Evolutionary conservation across 2,329 filamentous ascomycete genomes (phyloP), one percentile per base, ranked within the genome.

Genomic region (Diaporthe batatas): DNA sequence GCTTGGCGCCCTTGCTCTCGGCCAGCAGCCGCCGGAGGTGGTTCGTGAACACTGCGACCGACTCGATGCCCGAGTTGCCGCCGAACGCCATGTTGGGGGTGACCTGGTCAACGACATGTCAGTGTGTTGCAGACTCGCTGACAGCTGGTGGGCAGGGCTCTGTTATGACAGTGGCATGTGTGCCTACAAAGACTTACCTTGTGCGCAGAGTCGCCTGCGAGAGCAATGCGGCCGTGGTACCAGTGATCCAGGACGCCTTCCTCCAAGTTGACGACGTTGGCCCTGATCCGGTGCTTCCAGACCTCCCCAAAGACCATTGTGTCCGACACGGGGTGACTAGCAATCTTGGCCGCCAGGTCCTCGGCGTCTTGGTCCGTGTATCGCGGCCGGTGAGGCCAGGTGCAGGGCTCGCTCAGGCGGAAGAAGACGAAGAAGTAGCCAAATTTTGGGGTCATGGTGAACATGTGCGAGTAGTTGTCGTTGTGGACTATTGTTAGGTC

Each of bases 161-260:
- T n/a, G n/a, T n/a, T n/a, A n/a, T n/a, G n/a, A n/a, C n/a, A n/a
- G n/a, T n/a, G n/a, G n/a, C n/a, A n/a, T n/a, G n/a, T n/a, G n/a
- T n/a, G n/a, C n/a, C n/a, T n/a, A n/a, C n/a, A n/a, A n/a, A n/a
- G 49, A 51, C 49, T 6, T 51, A 51, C 49, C 49, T 51, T 51
- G 49, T 51, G 49, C 21, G 49, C 49, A 4, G 49, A 21, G 10
- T 51, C 49, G 10, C 49, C 49, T 23, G 49, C 49, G 21, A 51
- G 12, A 3, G 25, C 49, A 10, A 51, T n/a, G 10, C 49, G 7
- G 49, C 49, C 49, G 10, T 51, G 49, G 49, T 51, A n/a, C 49
- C 49, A 51, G 3, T 51, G 49, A 10, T 51, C 49, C 7, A 51
- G 49, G 10, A 51, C 25, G n/a, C 49, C 49, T 11, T 51, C 49